Evolutionary conservation across 106 monocot species (phyloP).

Genomic region (Narthecium ossifragum): DNA sequence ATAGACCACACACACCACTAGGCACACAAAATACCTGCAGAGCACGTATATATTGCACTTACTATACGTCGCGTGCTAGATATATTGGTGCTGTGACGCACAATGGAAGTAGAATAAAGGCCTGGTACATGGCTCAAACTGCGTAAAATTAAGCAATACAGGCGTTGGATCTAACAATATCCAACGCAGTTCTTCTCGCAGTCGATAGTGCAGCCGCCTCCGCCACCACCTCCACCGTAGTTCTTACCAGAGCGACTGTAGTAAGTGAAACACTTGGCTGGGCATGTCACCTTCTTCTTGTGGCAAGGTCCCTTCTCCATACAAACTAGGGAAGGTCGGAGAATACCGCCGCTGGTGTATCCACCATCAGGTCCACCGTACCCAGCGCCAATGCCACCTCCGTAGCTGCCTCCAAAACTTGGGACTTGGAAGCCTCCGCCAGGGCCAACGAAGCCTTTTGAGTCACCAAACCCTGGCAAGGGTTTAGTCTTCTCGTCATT

Average conservation of each 20-base stretch:
- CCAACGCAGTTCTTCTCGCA: conserved; percentile 62
- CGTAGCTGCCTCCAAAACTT: conserved; percentile 16
- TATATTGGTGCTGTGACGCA: too few species aligned
- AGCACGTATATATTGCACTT: too few species aligned
- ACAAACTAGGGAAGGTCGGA: conserved; percentile 40
- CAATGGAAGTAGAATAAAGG: too few species aligned
- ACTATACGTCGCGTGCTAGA: too few species aligned
- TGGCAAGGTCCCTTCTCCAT: conserved; percentile 55
- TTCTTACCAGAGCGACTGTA: conserved; percentile 40
- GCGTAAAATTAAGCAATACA: too few species aligned
- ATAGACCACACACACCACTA: too few species aligned
- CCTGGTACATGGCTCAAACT: too few species aligned
- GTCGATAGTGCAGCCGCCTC: conserved; percentile 72
- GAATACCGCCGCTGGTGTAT: conserved; percentile 22
- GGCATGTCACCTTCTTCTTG: conserved; percentile 68
- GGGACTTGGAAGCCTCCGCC: conserved; percentile 21
- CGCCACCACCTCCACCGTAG: conserved; percentile 60
- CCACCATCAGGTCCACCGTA: conserved; percentile 55
- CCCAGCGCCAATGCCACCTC: conserved; percentile 43
- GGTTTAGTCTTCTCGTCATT: too few species aligned
- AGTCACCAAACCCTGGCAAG: neutral
- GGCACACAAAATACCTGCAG: too few species aligned
- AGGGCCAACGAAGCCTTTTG: conserved; percentile 1
- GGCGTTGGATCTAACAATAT: conserved; percentile 32
- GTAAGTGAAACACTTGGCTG: conserved; percentile 62